Conservation (phyloP, 352 stramenopile species). For the Phytophthora sansomeana region DNA sequence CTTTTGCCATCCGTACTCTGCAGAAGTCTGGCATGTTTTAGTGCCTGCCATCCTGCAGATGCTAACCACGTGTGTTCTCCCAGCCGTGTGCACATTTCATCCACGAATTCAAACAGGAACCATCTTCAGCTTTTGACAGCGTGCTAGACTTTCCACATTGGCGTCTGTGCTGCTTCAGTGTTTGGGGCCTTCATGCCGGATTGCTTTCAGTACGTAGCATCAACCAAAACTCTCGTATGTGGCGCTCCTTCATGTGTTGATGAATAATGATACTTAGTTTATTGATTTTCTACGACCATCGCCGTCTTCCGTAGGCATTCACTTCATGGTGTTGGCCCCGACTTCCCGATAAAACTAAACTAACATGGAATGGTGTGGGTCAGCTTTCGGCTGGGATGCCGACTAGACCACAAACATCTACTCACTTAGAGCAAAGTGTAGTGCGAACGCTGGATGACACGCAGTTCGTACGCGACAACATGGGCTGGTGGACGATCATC, state of each 20-base stretch:
- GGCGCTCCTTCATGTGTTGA: not conserved
- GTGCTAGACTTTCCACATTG: not conserved
- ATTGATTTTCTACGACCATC: slow-evolving; percentile 16
- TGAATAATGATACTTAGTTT: slow-evolving; percentile 28
- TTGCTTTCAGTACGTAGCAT: not conserved
- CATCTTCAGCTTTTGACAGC: not conserved
- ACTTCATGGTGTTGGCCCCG: too few relatives aligned
- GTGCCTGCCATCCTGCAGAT: too few relatives aligned
- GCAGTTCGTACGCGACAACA: slow-evolving; percentile 53
- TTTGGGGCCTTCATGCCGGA: not conserved
- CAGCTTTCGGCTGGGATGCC: not conserved
- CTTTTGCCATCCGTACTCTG: slow-evolving; percentile 53
- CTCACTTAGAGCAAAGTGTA: slow-evolving; percentile 34
- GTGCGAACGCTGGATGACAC: slow-evolving; percentile 40
- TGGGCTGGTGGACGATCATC: slow-evolving; percentile 47
- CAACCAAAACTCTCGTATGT: not conserved
- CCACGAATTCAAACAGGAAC: too few relatives aligned
- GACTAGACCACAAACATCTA: not conserved
- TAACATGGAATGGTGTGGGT: not conserved
- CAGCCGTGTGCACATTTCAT: too few relatives aligned
- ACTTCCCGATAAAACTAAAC: slow-evolving; percentile 3
- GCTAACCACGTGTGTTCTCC: too few relatives aligned
- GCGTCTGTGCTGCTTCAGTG: not conserved
- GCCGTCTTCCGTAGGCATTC: not conserved
- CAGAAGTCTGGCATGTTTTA: slow-evolving; percentile 45